Conservation (phyloP, 2,329 filamentous ascomycete genomes). For the Ophiostoma sp. region DNA sequence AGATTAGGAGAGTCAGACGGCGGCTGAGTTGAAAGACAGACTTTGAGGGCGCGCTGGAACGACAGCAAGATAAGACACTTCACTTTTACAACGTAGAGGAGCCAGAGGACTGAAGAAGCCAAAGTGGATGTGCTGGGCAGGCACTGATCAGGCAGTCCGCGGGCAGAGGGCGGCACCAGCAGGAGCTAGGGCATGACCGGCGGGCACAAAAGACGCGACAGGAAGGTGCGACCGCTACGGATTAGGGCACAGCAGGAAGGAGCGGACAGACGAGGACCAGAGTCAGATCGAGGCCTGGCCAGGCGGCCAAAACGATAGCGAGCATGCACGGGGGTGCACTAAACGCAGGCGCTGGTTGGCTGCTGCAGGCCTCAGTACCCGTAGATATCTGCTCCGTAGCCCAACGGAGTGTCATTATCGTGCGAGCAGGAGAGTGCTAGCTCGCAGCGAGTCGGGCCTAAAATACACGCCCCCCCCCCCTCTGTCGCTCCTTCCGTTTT, state of each 20-base stretch:
- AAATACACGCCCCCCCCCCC: constrained; percentile 9
- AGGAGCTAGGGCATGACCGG: too few species aligned
- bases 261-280: neutral
- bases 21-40: too few species aligned
- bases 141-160: neutral
- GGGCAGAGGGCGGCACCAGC: too few species aligned
- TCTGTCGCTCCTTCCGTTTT: constrained; percentile 8
- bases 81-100: neutral
- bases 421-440: neutral
- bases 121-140: neutral
- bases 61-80: neutral
- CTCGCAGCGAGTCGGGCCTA: constrained; percentile 8
- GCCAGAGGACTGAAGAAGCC: neutral
- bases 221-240: constrained; percentile 7
- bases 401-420: neutral
- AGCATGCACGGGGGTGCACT: neutral
- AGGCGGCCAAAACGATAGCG: neutral
- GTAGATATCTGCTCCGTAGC: too few species aligned
- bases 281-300: neutral
- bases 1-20: too few species aligned
- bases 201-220: too few species aligned
- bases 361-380: neutral
- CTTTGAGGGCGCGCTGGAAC: neutral
- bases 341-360: constrained; percentile 6
- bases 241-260: constrained; percentile 10